Evolutionary conservation across 192 early-diverging fungal species (phyloP).

Genomic region (Powellomyces hirtus): DNA sequence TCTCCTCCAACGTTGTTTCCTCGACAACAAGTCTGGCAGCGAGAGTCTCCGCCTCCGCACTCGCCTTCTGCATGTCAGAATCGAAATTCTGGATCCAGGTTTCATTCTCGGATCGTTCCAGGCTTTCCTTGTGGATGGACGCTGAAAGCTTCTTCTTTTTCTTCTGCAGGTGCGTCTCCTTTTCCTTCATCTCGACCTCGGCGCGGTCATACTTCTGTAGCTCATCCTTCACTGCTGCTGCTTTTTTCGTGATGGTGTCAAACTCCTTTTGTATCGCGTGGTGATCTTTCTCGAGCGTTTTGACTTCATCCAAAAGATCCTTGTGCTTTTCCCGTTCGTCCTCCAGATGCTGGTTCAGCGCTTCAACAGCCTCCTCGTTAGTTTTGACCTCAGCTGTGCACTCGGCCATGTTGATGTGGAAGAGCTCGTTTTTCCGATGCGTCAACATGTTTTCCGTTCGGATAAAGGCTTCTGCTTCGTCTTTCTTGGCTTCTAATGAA

Average conservation of each 20-base stretch:
- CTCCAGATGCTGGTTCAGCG: conserved; percentile 53
- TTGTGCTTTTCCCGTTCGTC: conserved; percentile 61
- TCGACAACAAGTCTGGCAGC: conserved; percentile 63
- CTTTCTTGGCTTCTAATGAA: conserved; percentile 71
- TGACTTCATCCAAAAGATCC: conserved; percentile 61
- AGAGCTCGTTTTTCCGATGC: conserved; percentile 69
- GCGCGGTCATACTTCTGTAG: conserved; percentile 54
- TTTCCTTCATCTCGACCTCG: conserved; percentile 84
- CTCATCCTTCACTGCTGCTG: conserved; percentile 54
- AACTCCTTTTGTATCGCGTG: conserved; percentile 53
- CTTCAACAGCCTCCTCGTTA: conserved; percentile 44
- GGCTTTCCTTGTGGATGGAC: conserved; percentile 60
- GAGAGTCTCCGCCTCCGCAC: conserved; percentile 60
- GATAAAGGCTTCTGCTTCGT: conserved; percentile 78
- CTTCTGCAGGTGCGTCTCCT: conserved; percentile 72
- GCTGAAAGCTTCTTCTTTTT: conserved; percentile 79
- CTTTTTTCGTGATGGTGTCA: conserved; percentile 53
- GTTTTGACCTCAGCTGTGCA: conserved; percentile 49
- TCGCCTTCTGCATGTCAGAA: conserved; percentile 55
- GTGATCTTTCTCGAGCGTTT: conserved; percentile 60
- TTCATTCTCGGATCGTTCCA: conserved; percentile 58
- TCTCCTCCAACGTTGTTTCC: conserved; percentile 71
- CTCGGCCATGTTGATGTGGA: conserved; percentile 71
- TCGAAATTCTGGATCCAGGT: conserved; percentile 71
- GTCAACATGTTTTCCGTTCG: conserved; percentile 78